Base-by-base conservation (phyloP, 345 rosid species). In the thale cress (Arabidopsis thaliana) region DNA sequence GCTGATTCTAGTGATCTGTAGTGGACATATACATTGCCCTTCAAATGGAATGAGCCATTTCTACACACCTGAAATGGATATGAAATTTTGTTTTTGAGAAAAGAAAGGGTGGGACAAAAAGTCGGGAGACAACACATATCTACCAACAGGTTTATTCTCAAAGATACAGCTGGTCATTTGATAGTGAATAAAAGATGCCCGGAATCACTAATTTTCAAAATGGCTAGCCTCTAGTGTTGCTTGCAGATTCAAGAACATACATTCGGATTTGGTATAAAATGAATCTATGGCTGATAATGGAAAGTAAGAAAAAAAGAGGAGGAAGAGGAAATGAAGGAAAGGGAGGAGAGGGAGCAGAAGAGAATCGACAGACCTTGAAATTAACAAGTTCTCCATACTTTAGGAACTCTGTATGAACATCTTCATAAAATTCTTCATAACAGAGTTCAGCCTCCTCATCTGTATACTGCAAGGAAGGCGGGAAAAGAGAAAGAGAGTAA, bases 401-500 rank as follows among this genome's bases (percentile, higher is more conserved):
- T 84, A 85, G 82, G 79, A 95, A 92, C 84, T 95, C 99, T 25
- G 99, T 90, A 80, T 92, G 99, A 58, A 92, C 97, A 80, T 95
- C 99, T 80, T 92, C 97, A 50, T 95, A 95, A 84, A 95, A 92
- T 78, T 95, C 97, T 82, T 95, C 93, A 73, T 86, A 95, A 79
- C 81, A 71, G 14, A 38, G 78, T 71, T 90, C 97, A 80, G 89
- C 85, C 85, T 95, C 99, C 78, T 95, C 99, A 63, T 95, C 99
- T 30, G 96, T 86, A 78, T 84, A 78, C 99, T 94, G 91, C 80
- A 83, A 73, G 60, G 67, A 32, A 45, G 66, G 59, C 60, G 57
- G 72, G 49, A 8, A 56, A 44, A 63, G 38, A 65, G 28, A 42
- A 37, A 65, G 28, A 64, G 46, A 50, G 73, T 72, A 78, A 77